Base-by-base conservation (phyloP, 768 basidiomycete genomes). In the Podaxis sp. region DNA sequence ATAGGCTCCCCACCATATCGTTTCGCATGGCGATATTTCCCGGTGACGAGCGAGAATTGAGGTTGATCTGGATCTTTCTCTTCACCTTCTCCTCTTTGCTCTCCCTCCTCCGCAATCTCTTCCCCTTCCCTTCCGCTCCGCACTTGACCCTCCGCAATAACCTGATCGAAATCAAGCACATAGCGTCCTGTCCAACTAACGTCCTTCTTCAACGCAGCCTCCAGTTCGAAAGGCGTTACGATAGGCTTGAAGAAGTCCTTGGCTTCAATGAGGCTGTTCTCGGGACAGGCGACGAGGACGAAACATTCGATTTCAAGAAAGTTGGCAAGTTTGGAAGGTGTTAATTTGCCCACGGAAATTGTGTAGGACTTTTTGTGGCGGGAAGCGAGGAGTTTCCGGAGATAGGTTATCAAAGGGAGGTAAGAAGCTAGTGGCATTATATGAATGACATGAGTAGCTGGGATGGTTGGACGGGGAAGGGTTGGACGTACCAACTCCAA, bases 221-320 rank as follows among this genome's bases (percentile, higher is more conserved):
- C 85, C 17, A 97, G 80, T 71, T 99, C 97, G 72, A 87, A 96
- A 0, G 97, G 97, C 0, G 96, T 98, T 30, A 99, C 81, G 51
- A 99, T 97, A 0, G 96, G 96, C 24, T 87, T 79, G 33, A 90
- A 79, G 72, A 95, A 99, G 10, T 98, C 96, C 91, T 90, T 90
- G 3, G 87, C 81, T 22, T 92, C 90, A 38, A 90, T 79, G 26
- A 98, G 71, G 57, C 90, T 92, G 67, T 96, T 96, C 72, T 99
- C 96, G 0, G 90, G 90, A 74, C 97, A 99, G 2, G 96, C 96
- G 3, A 97, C 92, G 62, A 97, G 81, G 17, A 98, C 89, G 69
- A 95, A 99, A 69, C 95, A 96, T 71, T 98, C 96, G 54, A 99
- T 89, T 73, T 98, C 96, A 69, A 91, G 83, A 73, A 98, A 99